These are phyloP conservation scores for Hygrophorus pudorinus DNA, from an alignment of 768 basidiomycete species.

Conservation along the genomic window DNA sequence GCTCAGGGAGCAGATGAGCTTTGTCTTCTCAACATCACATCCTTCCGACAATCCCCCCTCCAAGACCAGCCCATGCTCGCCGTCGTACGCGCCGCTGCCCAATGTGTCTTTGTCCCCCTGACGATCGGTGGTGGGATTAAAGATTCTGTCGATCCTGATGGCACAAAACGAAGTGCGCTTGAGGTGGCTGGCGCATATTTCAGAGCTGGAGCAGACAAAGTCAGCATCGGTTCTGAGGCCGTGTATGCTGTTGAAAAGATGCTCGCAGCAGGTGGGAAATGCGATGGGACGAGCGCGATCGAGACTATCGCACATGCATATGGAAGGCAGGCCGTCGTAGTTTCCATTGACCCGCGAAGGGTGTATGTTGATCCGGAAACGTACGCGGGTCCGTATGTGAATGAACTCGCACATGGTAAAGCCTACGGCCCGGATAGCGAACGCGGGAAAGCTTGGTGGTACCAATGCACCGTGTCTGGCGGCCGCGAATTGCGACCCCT, in stretches of 20 bases:
- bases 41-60: conserved; percentile 93
- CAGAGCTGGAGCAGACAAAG: conserved; percentile 96
- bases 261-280: conserved; percentile 35
- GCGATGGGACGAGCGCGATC: conserved; percentile 76
- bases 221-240: conserved; percentile 94
- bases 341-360: conserved; percentile 89
- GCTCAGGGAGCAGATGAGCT: conserved; percentile 88
- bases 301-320: conserved; percentile 87
- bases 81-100: conserved; percentile 83
- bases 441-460: conserved; percentile 87
- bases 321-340: conserved; percentile 95
- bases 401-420: conserved; percentile 47
- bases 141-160: conserved; percentile 91
- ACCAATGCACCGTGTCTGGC: conserved; percentile 94
- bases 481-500: conserved; percentile 77
- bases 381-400: conserved; percentile 61
- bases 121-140: conserved; percentile 99
- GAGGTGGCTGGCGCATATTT: conserved; percentile 97
- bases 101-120: conserved; percentile 90
- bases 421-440: conserved; percentile 42
- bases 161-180: conserved; percentile 73
- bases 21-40: conserved; percentile 97
- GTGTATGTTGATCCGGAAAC: conserved; percentile 61
- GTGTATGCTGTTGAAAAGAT: conserved; percentile 88
- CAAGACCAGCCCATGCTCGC: conserved; percentile 98